These are phyloP conservation scores for Xylariaceae sp. DNA, from an alignment of 2,329 filamentous ascomycete species.

Conservation along the genomic window DNA sequence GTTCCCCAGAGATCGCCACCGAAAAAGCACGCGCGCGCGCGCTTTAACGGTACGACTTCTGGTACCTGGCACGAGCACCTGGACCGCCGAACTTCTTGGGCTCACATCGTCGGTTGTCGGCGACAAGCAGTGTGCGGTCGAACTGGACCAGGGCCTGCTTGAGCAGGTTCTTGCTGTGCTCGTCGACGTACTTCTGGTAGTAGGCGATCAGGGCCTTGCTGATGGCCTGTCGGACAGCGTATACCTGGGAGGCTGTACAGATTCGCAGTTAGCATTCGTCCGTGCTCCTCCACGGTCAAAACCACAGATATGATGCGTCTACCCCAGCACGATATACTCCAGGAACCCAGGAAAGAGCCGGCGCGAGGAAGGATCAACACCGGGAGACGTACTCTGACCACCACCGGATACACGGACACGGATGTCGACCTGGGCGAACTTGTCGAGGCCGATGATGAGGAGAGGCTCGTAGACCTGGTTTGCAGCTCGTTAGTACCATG, in stretches of 20 bases:
- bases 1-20: slow-evolving; percentile 12
- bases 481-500: neutral
- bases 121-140: slow-evolving; percentile 94
- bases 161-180: slow-evolving; percentile 99
- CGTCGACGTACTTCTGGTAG: slow-evolving; percentile 99
- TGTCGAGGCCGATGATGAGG: slow-evolving; percentile 94
- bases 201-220: slow-evolving; percentile 72
- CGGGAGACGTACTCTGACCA: slow-evolving; percentile 56
- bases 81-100: slow-evolving; percentile 97
- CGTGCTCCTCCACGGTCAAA: neutral
- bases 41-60: slow-evolving; percentile 97
- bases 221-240: slow-evolving; percentile 98
- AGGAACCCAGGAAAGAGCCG: too few relatives aligned
- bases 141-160: slow-evolving; percentile 96
- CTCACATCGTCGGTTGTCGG: slow-evolving; percentile 98
- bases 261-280: neutral
- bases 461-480: slow-evolving; percentile 94
- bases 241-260: slow-evolving; percentile 75
- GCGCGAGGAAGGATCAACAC: too few relatives aligned
- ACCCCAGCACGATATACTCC: too few relatives aligned
- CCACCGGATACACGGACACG: slow-evolving; percentile 92
- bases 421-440: slow-evolving; percentile 95
- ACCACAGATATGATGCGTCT: neutral
- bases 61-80: slow-evolving; percentile 92
- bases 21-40: slow-evolving; percentile 12